Evolutionary conservation across 2,329 filamentous ascomycete genomes (phyloP), one percentile per base, ranked within the genome.

Genomic region (Diaporthe citri): DNA sequence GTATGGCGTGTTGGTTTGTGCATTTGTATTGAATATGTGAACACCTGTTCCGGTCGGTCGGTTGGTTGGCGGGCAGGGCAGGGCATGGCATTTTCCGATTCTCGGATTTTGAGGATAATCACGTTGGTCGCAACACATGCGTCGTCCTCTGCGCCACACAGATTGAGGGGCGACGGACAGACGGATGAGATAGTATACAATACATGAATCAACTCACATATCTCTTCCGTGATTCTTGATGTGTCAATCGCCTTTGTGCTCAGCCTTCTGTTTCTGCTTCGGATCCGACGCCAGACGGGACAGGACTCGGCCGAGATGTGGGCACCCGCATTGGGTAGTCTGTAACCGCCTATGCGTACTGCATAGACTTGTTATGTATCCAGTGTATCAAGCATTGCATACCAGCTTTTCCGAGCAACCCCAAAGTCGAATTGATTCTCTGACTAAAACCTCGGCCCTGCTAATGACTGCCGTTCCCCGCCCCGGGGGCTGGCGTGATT

Each of bases 21-120:
- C 46, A 67, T 28, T 73, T 67, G 59, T 56, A 67, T 73, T 67
- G 71, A 73, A 36, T 43, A 9, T n/a, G 34, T 39, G n/a, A 39
- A 17, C 22, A 8, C 46, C 48, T 51, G 22, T 52, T 48, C 8
- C 51, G 51, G n/a, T 55, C 20, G 43, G 51, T 55, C 25, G 43
- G 28, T 67, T 39, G 64, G 64, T 17, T n/a, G 62, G 64, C 31
- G 34, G 46, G 64, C n/a, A 39, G 34, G 46, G 64, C n/a, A 39
- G 39, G 59, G 59, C 59, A 46, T 8, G 62, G 62, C 62, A 51
- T 52, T 55, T 36, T 51, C 64, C 31, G 64, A 20, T 25, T 52
- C 31, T 67, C 46, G 62, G 62, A 67, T 52, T 67, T 52, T 39
- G 64, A 41, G 55, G 64, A 52, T 52, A 67, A 41, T 64, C 41